A percentile compares a stretch with the other conserved stretches of the same genome.
Evolutionary conservation across 2,329 filamentous ascomycete genomes (phyloP).

Genomic region (Esteya vermicola): DNA sequence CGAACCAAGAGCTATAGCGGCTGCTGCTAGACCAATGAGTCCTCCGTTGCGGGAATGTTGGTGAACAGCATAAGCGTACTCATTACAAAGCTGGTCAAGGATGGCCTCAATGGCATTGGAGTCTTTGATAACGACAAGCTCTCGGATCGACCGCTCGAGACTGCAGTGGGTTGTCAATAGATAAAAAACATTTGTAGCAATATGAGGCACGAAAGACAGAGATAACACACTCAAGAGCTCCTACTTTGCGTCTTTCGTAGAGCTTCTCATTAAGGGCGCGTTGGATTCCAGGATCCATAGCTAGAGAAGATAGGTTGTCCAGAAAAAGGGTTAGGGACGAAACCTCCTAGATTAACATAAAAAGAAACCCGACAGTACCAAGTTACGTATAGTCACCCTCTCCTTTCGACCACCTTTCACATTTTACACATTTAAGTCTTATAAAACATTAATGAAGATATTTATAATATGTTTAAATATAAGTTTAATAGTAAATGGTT

Average conservation of each 20-base stretch:
- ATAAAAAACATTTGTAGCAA: no score
- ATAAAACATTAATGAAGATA: no score
- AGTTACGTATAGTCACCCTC: no score
- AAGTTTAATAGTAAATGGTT: no score
- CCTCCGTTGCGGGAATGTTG: constrained; percentile 95
- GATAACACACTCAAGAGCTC: constrained; percentile 73
- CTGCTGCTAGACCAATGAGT: constrained; percentile 86
- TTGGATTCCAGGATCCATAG: constrained; percentile 81
- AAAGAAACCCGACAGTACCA: no score
- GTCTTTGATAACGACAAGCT: constrained; percentile 63
- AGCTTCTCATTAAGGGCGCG: constrained; percentile 93
- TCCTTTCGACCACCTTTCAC: no score
- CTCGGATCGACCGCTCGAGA: constrained; percentile 80
- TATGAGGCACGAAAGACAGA: background rate
- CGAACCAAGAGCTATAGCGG: constrained; percentile 83
- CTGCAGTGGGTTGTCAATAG: no score
- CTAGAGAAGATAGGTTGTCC: background rate
- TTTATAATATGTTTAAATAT: no score
- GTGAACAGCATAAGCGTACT: constrained; percentile 94
- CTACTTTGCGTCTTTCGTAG: constrained; percentile 94
- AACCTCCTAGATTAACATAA: no score
- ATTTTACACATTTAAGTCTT: no score
- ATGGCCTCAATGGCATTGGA: constrained; percentile 71
- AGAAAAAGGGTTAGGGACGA: no score
- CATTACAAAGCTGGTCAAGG: constrained; percentile 90